These are phyloP conservation scores for Calocybe cyanea DNA, from an alignment of 768 basidiomycete genomes.

Conservation along the genomic window DNA sequence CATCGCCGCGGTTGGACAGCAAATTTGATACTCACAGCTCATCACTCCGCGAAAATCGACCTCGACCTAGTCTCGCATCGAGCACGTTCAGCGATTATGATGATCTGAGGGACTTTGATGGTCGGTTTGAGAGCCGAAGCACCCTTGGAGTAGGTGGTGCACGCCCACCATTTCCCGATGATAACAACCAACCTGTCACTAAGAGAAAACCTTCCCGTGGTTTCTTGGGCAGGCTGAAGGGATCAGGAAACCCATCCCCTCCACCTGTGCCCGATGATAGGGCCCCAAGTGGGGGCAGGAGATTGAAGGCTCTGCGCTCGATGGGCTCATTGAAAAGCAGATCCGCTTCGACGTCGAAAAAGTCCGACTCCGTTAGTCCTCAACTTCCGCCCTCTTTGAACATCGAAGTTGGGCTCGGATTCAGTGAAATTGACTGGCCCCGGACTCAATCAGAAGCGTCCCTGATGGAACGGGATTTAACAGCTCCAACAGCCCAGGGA, in stretches of 20 bases:
- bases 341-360: constrained; percentile 29
- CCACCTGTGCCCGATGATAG: constrained; percentile 42
- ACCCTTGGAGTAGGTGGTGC: constrained; percentile 51
- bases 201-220: constrained; percentile 64
- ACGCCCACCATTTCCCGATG: constrained; percentile 20
- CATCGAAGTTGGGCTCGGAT: constrained; percentile 54
- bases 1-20: constrained; percentile 26
- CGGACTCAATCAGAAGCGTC: constrained; percentile 25
- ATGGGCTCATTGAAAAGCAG: constrained; percentile 77
- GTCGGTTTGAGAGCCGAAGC: constrained; percentile 78
- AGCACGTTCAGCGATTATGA: constrained; percentile 84
- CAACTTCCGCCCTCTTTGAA: constrained; percentile 49
- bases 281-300: constrained; percentile 37
- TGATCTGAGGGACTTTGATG: constrained; percentile 82
- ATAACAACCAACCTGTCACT: constrained; percentile 31
- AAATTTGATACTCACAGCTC: constrained; percentile 30
- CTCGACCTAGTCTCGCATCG: constrained; percentile 70
- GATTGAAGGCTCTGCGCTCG: constrained; percentile 70
- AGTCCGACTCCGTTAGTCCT: constrained; percentile 43
- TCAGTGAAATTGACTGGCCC: constrained; percentile 54
- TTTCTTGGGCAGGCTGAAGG: constrained; percentile 62
- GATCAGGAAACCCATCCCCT: constrained; percentile 38
- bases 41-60: constrained; percentile 33
- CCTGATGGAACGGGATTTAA: constrained; percentile 29
- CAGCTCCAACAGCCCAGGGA: constrained; percentile 20